Base-by-base conservation (phyloP, 441 rosid species). In the Brassica balearica region DNA sequence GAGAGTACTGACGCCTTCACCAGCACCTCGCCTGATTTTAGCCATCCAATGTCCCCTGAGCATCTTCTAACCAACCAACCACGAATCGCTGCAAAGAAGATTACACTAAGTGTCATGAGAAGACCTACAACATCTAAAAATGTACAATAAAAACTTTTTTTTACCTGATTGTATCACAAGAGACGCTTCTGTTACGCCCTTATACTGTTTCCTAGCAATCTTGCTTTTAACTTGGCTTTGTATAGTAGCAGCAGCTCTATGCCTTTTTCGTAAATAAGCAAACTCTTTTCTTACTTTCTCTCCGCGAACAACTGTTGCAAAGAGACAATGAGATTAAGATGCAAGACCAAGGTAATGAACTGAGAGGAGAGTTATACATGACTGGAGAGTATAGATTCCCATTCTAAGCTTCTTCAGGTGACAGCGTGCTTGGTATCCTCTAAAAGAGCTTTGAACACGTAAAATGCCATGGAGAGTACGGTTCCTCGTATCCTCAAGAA, bases 11-110 rank as follows among this genome's bases (percentile, higher is more conserved):
- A 87, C 53, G 96, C 92, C 87, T 96, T 96, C 81, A 94, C 96
- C 73, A 88, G 80, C 73, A 94, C 97, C 75, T 96, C 98, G 56
- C 88, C 88, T 68, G 92, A 84, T 69, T 80, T 85, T 79, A 91
- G 60, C 77, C 90, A 85, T 75, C 94, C 92, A 68, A 86, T 73
- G 80, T 94, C 88, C 72, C 96, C 97, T 0, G 98, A 90, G 85
- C 96, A 96, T 87, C 94, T 88, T 87, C 99, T 87, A 70, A 91
- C 96, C 88, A 94, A 80, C 95, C 96, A 92, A 74, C 98, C 99
- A 65, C 99, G 99, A 80, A 94, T 85, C 67, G 65, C 99, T 96
- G 86, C 87, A 86, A 86, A 68, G 8, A 36, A 67, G 27, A 3
- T 58, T 58, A 59, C 25, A 32, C 14, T 11, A 46, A 72, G 55